Evolutionary conservation across 2,329 filamentous ascomycete genomes (phyloP), one percentile per base, ranked within the genome.

Genomic region (Penicillium sp.): DNA sequence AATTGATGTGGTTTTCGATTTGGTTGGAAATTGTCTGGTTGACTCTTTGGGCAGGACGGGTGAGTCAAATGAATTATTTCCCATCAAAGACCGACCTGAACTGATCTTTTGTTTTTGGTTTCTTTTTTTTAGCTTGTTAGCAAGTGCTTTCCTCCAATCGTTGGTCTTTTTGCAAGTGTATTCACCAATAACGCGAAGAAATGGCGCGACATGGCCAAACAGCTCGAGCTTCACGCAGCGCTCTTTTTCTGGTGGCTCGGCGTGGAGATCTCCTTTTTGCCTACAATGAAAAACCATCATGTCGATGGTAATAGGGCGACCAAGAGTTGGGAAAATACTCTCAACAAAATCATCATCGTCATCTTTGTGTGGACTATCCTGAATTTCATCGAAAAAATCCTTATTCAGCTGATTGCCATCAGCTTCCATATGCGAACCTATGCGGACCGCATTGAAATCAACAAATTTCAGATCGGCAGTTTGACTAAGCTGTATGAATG

Each of bases 11-110:
- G 93, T 97, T 97, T 69, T 89, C 89, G 30, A 91, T 97, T 59
- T 97, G 93, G 93, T 81, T 97, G 17, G 90, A 96, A 73, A 90
- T 96, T 40, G 82, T 97, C 26, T 97, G 93, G 93, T 80, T 93
- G 60, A 91, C 91, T 0, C 80, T 97, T 0, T 97, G 93, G 93
- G 87, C 88, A 19, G 88, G 84, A 51, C 75, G 84, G 67, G 77
- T 80, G 69, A 67, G 74, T 71, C 5, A 9, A 10, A 46, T 30
- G 12, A 26, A 40, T 22, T 3, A 10, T 12, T 33, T 19, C 19
- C 16, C n/a, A 1, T 7, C 4, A 2, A 9, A 14, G 11, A 25
- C 17, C 17, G n/a, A n/a, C n/a, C 14, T 14, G 30, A 17, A 17
- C 48, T 59, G 22, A 61, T 25, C 8, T n/a, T n/a, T n/a, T n/a